Percentiles rank a stretch among this genome's conserved stretches.
Evolutionary conservation across 148 eudicot genomes (phyloP).

Genomic region (Amaranthus hypochondriacus): DNA sequence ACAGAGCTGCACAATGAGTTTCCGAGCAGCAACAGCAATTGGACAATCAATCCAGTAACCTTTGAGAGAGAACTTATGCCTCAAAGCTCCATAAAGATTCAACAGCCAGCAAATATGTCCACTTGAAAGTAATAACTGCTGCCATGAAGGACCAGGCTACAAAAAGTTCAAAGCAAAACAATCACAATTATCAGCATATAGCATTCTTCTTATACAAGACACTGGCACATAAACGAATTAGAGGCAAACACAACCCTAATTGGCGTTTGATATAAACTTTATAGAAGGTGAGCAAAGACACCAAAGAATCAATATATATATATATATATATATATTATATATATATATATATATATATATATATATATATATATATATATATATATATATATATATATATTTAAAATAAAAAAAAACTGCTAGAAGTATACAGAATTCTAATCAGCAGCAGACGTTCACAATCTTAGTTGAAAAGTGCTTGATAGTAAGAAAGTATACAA

Average conservation of each 20-base stretch:
- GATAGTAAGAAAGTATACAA: background rate
- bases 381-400: no score
- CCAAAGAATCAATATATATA: background rate
- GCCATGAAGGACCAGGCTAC: conserved; percentile 94
- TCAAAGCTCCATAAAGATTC: conserved; percentile 70
- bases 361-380: no score
- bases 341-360: no score
- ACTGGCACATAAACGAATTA: background rate
- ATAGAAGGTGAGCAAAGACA: background rate
- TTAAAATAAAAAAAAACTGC: no score
- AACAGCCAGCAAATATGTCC: conserved; percentile 85
- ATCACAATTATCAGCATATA: background rate
- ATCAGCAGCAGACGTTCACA: background rate
- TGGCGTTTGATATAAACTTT: background rate
- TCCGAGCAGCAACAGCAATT: conserved; percentile 93
- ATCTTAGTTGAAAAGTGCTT: background rate
- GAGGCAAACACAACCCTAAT: background rate
- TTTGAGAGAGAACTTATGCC: conserved; percentile 66
- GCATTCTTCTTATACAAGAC: conserved; percentile 4
- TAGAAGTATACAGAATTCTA: background rate
- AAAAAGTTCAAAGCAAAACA: conserved; percentile 23
- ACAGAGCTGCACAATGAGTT: conserved; percentile 81
- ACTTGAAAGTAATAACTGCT: conserved; percentile 63
- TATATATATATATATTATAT: no score
- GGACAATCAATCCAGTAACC: conserved; percentile 98